Evolutionary conservation across 148 eudicot genomes (phyloP), one percentile per base, ranked within the genome.

Genomic region (Nyssa sinensis): DNA sequence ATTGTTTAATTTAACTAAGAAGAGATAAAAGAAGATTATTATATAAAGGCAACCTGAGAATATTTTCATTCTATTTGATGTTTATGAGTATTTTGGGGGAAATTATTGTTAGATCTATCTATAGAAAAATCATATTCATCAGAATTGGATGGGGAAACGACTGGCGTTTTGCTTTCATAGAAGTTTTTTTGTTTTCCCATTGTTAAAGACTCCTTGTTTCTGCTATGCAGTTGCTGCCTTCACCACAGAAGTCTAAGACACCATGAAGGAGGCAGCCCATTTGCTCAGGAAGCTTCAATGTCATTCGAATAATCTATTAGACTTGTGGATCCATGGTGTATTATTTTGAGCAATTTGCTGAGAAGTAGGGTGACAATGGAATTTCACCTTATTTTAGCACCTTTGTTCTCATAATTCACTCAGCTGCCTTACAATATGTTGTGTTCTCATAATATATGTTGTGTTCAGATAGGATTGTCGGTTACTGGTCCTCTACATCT

Each of bases 171-270:
- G 3, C 44, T 39, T 39, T 39, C 9, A 39, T 49, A n/a, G 21
- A 49, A 55, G 25, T 55, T 1, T 2, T 24, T 19, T 1, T 17
- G 59, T 24, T 55, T 69, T 24, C 29, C 12, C 4, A 31, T n/a
- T 64, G 14, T 4, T 49, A 30, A 25, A 28, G 62, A n/a, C 57
- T 21, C 35, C n/a, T 66, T 27, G n/a, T 66, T 44, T 71, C 24
- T 74, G 64, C 75, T 78, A 24, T 82, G 81, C 89, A 90, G 98
- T 80, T 93, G 84, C 91, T 93, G 70, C 98, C 98, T 27, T 68
- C 94, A 25, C 88, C 87, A 47, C 88, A 83, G 13, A 93, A 93
- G 84, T 47, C 91, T 23, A 91, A 91, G 88, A 55, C 89, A 64
- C 30, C 86, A 65, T 91, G 81, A 91, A 76, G 58, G 39, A 49